These are phyloP conservation scores for Leishmania mexicana DNA, from an alignment of 208 protist species.

Conservation along the genomic window DNA sequence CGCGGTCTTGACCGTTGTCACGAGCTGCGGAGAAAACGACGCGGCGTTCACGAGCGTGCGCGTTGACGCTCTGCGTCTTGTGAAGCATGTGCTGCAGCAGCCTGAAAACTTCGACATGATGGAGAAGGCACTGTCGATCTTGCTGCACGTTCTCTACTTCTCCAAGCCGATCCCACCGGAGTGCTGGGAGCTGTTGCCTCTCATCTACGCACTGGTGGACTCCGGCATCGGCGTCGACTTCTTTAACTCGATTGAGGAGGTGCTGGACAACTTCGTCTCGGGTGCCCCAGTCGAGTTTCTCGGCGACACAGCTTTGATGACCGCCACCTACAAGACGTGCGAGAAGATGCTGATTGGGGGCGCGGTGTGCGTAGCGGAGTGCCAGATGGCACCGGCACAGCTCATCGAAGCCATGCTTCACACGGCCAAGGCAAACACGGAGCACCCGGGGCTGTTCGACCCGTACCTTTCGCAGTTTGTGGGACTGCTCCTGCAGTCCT, in stretches of 20 bases:
- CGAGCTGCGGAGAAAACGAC: constrained; percentile 53
- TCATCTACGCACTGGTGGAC: constrained; percentile 70
- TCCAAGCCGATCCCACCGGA: constrained; percentile 65
- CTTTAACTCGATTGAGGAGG: constrained; percentile 79
- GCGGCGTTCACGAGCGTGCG: constrained; percentile 52
- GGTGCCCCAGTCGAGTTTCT: constrained; percentile 65
- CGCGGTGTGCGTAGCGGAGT: constrained; percentile 48
- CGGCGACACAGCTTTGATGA: constrained; percentile 67
- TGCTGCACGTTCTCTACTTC: constrained; percentile 69
- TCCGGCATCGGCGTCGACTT: constrained; percentile 86
- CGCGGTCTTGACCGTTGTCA: constrained; percentile 77
- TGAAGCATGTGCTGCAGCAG: constrained; percentile 57
- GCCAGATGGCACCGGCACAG: constrained; percentile 68
- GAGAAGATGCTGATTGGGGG: constrained; percentile 83
- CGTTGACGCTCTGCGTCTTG: constrained; percentile 63
- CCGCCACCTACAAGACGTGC: constrained; percentile 65
- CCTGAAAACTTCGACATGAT: constrained; percentile 85
- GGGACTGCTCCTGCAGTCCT: constrained; percentile 65
- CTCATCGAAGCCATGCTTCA: constrained; percentile 89
- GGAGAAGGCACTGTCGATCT: constrained; percentile 81
- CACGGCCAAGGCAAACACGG: constrained; percentile 65
- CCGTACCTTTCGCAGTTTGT: constrained; percentile 67
- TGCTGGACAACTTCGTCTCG: constrained; percentile 87
- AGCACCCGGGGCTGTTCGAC: constrained; percentile 51
- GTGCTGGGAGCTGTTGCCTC: constrained; percentile 69